Percentiles rank a stretch among this genome's conserved stretches.
Conservation (phyloP, 352 stramenopile species). For the Stramenopiles sp. region DNA sequence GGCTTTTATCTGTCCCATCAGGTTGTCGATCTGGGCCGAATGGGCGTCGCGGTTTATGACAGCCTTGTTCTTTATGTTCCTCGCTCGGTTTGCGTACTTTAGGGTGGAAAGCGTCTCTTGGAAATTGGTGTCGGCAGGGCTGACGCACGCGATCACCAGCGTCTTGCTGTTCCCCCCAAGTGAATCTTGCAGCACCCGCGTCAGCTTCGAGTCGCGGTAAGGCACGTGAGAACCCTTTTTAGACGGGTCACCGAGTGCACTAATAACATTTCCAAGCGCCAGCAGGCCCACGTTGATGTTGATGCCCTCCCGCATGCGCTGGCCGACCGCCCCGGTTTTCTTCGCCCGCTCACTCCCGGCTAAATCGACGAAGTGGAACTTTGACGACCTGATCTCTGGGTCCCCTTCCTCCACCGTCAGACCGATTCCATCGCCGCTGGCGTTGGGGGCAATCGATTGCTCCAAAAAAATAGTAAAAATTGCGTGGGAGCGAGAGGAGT, state of each 20-base stretch:
- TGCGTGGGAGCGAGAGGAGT: conserved; percentile 61
- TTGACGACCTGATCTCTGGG: conserved; percentile 21
- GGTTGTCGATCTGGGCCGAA: conserved; percentile 2
- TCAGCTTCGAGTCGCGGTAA: conserved; percentile 72
- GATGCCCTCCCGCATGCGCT: conserved; percentile 72
- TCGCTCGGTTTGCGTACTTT: conserved; percentile 67
- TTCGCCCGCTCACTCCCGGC: conserved; percentile 79
- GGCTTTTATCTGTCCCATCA: neutral
- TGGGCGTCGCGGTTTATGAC: conserved; percentile 7
- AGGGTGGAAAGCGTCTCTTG: conserved; percentile 71
- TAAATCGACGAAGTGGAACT: conserved; percentile 85
- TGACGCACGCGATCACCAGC: conserved; percentile 75
- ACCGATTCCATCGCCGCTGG: neutral
- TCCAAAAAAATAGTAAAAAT: conserved; percentile 66
- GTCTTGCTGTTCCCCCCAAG: conserved; percentile 65
- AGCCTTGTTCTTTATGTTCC: conserved; percentile 35
- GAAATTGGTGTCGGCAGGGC: conserved; percentile 63
- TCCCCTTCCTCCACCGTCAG: neutral
- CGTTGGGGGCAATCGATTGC: conserved; percentile 29
- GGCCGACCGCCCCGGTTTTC: conserved; percentile 61
- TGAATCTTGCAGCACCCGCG: conserved; percentile 59
- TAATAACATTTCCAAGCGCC: conserved; percentile 84
- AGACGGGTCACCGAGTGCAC: conserved; percentile 63
- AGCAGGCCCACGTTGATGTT: conserved; percentile 85
- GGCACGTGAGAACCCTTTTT: conserved; percentile 57